Conservation (phyloP, 108 stramenopile species). For the Schizochytrium sp. region DNA sequence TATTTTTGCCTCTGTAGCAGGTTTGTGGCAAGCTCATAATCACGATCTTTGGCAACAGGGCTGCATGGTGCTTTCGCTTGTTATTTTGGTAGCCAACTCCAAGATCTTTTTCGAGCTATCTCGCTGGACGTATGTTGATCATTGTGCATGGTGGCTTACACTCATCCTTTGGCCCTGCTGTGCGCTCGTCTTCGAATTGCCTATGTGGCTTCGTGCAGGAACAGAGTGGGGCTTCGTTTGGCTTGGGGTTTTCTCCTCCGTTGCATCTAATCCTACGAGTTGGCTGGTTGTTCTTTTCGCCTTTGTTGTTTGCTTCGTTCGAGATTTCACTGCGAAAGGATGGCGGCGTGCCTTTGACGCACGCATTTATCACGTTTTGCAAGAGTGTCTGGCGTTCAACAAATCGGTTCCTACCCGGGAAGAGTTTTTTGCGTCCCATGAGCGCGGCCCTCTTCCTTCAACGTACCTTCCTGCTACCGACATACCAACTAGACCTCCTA, state of each 20-base stretch:
- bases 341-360: not conserved
- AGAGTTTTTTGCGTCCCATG: not conserved
- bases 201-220: conserved; percentile 17
- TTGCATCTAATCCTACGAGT: not conserved
- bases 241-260: not conserved
- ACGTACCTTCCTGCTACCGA: not conserved
- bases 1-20: not conserved
- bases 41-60: not conserved
- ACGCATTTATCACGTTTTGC: conserved; percentile 34
- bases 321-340: conserved; percentile 24
- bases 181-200: not conserved
- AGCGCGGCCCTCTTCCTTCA: not conserved
- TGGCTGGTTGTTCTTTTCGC: not conserved
- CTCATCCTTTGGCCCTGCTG: not conserved
- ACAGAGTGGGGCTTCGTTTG: conserved; percentile 43
- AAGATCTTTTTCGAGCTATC: conserved; percentile 54
- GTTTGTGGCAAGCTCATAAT: not conserved
- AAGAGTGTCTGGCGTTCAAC: not conserved
- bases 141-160: conserved; percentile 47
- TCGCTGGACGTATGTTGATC: not conserved
- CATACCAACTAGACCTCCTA: not conserved
- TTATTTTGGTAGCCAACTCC: conserved; percentile 26
- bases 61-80: conserved; percentile 32
- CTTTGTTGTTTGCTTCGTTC: not conserved
- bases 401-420: not conserved